A percentile compares a stretch with the other conserved stretches of the same genome.
phyloP scores from a whole-genome alignment of 371 early-diverging fungal genomes.

The Mortierella sp. region DNA sequence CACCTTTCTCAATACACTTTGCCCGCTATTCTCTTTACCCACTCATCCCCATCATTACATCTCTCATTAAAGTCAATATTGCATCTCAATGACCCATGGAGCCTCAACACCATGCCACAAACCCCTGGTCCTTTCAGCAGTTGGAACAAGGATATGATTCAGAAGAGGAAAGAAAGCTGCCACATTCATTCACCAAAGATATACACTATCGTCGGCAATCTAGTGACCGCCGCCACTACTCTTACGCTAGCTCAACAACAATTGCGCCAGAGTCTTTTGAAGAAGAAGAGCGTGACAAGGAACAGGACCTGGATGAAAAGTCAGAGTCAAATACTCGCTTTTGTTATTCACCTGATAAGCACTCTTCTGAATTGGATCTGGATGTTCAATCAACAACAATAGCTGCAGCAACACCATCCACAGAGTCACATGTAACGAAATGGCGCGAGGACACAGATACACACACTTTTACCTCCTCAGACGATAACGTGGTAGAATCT shows the following conservation, averaged over 20 bases:
- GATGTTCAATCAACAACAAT: background rate
- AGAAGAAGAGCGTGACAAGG: background rate
- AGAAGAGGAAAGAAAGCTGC: conserved; percentile 2
- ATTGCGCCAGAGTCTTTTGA: conserved; percentile 22
- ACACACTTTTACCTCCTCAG: background rate
- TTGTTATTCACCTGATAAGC: background rate
- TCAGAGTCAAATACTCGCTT: background rate
- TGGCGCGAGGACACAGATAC: background rate
- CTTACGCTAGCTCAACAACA: conserved; percentile 31
- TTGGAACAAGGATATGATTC: conserved; percentile 3
- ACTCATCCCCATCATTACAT: background rate
- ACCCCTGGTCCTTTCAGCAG: conserved; percentile 35
- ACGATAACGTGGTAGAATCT: background rate
- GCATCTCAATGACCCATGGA: conserved; percentile 22
- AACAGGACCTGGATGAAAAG: background rate
- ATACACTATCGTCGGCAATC: conserved; percentile 10
- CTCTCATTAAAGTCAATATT: background rate
- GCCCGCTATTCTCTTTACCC: no score
- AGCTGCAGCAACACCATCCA: background rate
- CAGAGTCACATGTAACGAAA: background rate
- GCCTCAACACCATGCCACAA: conserved; percentile 12
- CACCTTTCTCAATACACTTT: no score
- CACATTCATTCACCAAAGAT: background rate
- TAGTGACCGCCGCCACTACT: conserved; percentile 30
- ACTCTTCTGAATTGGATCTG: background rate